phyloP scores from a whole-genome alignment of 176 grass and related monocot genomes.

The Ampelocalamus luodianensis region DNA sequence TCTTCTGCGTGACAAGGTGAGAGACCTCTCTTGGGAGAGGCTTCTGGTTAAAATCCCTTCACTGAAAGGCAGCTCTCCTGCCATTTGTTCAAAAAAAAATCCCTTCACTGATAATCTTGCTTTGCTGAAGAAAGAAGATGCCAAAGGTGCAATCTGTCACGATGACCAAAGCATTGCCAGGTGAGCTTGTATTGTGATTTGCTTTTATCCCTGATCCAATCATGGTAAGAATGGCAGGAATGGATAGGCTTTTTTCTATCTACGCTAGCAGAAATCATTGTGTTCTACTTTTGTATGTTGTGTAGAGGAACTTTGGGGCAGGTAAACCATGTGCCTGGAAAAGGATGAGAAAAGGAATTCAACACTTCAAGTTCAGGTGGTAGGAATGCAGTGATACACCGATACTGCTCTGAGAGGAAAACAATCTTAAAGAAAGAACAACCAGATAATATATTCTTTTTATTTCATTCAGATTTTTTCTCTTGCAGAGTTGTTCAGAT shows the following conservation, averaged over 20 bases:
- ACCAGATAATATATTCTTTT: conserved; percentile 6
- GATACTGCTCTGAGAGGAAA: neutral
- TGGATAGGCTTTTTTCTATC: neutral
- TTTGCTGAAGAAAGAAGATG: conserved; percentile 35
- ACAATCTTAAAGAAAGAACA: neutral
- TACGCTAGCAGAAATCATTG: conserved; percentile 22
- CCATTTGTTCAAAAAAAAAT: neutral
- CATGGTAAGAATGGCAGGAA: conserved; percentile 29
- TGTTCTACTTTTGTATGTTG: conserved; percentile 13
- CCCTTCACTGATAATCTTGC: neutral
- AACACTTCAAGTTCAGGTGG: neutral
- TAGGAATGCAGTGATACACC: neutral
- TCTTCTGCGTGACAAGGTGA: neutral
- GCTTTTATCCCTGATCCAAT: neutral
- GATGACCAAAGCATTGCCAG: conserved; percentile 31
- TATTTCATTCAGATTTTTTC: neutral
- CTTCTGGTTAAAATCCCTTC: conserved; percentile 22
- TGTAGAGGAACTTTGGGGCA: conserved; percentile 26
- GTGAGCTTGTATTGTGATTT: conserved; percentile 15
- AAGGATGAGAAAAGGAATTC: neutral
- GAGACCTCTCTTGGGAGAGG: neutral
- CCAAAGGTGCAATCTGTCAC: conserved; percentile 25
- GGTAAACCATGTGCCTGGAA: conserved; percentile 36
- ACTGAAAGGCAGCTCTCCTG: too few relatives aligned
- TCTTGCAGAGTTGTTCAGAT: neutral